Evolutionary conservation across 78 protist species (phyloP), one percentile per base, ranked within the genome.

Genomic region (Guillardia theta): DNA sequence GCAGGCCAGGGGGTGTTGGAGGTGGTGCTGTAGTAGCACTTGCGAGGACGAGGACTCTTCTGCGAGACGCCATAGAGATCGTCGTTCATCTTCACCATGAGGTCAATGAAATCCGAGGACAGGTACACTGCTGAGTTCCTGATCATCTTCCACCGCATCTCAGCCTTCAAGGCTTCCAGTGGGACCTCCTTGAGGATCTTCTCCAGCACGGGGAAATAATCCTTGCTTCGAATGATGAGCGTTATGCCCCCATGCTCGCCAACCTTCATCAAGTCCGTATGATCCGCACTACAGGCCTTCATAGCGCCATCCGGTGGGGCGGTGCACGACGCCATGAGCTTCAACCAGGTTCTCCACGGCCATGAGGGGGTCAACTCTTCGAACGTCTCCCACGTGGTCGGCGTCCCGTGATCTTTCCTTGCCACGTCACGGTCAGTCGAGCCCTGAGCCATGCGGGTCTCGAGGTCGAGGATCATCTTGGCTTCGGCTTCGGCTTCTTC

Each of bases 1-100:
- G 41, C 41, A 24, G 83, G 83, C 83, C 83, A 70, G n/a, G 83
- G 83, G n/a, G 83, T 70, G 83, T 33, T 33, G 83, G 83, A 70
- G 45, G 33, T 24, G 41, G 36, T 43, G 83, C 45, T 33, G 83
- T 70, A 70, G 83, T 70, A 70, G 83, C 83, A 70, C 83, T 70
- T 70, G 83, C 83, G n/a, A n/a, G n/a, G n/a, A n/a, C n/a, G n/a
- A n/a, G n/a, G n/a, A n/a, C n/a, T n/a, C n/a, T n/a, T n/a, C n/a
- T n/a, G n/a, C n/a, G 9, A 24, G 9, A 4, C 83, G n/a, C 83
- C 83, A 43, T 18, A 70, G 46, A 70, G 22, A 43, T 18, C 83
- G 12, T 10, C 15, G 22, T 5, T 19, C 43, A 64, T 5, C 78
- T 64, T 6, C 4, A 70, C 83, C 83, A 70, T 70, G 36, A 22